Evolutionary conservation across 257 asterid genomes (phyloP), one percentile per base, ranked within the genome.

Genomic region (Primulina tabacum): DNA sequence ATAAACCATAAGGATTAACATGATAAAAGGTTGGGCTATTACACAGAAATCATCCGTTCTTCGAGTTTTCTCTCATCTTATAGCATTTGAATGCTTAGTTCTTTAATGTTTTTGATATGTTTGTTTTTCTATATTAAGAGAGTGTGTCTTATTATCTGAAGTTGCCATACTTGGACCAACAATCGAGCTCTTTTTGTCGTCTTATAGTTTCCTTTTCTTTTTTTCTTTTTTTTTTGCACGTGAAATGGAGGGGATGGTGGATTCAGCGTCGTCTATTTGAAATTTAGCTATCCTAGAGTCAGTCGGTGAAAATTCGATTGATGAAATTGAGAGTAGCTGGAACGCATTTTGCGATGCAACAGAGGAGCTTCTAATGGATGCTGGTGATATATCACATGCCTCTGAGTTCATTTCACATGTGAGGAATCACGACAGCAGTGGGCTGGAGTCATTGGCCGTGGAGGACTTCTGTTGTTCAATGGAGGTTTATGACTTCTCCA

Each of bases 391-490:
- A 33, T 81, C 84, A 57, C 71, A 71, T 35, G 72, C 82, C 34
- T 70, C 86, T 12, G 84, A 80, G 67, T 80, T 90, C 18, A 47
- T 82, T 21, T 21, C 24, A 21, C 24, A 74, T 47, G 83, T 83
- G 74, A 89, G 75, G 52, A 77, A 64, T 65, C 86, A 90, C 14
- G 82, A 87, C 77, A 66, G 71, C 58, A 77, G 47, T 35, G 99
- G 96, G 37, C 92, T 93, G 17, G 76, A 87, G 61, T 77, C 92
- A 70, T 87, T 93, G 7, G 75, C 87, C 33, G 72, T 82, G 37
- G 89, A 90, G 30, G 96, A 89, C 76, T 89, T 93, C 74, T 84
- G 90, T 75, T 68, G 84, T 71, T 76, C 89, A 2, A 24, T 89
- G 59, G 88, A 93, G 99, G 97, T 90, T 62, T 34, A 32, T 37